phyloP scores from a whole-genome alignment of 371 early-diverging fungal species.

The Thermomucor indicae-seudaticae region DNA sequence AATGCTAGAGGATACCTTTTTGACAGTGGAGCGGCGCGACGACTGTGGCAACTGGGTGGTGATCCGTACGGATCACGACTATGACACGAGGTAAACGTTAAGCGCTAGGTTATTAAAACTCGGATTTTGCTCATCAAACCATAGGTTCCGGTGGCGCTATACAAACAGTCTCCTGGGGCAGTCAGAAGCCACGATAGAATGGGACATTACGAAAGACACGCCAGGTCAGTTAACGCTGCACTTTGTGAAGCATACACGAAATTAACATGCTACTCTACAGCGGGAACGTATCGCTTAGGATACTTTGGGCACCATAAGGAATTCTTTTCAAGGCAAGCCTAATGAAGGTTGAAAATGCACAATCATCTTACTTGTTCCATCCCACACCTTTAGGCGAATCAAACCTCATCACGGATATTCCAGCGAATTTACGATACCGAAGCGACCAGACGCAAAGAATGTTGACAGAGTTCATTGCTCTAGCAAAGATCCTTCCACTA shows the following conservation, averaged over 20 bases:
- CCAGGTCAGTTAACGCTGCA: constrained; percentile 7
- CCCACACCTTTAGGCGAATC: not conserved
- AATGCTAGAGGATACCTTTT: constrained; percentile 33
- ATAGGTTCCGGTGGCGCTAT: constrained; percentile 36
- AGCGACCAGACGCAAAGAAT: too few species aligned
- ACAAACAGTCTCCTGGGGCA: constrained; percentile 23
- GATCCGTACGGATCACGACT: constrained; percentile 40
- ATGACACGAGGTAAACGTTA: constrained; percentile 32
- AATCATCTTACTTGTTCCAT: not conserved
- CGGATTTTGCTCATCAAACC: not conserved
- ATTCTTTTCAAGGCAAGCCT: constrained; percentile 9
- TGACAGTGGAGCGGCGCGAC: constrained; percentile 48
- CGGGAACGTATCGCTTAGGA: constrained; percentile 15
- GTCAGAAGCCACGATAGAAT: constrained; percentile 36
- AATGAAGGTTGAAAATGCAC: not conserved
- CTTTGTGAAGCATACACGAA: not conserved
- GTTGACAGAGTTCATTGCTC: too few species aligned
- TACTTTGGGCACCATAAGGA: constrained; percentile 20
- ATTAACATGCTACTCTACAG: not conserved
- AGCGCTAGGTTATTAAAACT: not conserved
- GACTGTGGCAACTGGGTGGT: constrained; percentile 30
- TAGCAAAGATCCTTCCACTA: too few species aligned
- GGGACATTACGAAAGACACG: constrained; percentile 24
- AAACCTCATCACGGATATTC: constrained; percentile 15
- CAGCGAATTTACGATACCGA: constrained; percentile 9